A percentile compares a stretch with the other conserved stretches of the same genome.
These are phyloP conservation scores for Erythrophleum fordii DNA, from an alignment of 306 rosid genomes.

Conservation along the genomic window DNA sequence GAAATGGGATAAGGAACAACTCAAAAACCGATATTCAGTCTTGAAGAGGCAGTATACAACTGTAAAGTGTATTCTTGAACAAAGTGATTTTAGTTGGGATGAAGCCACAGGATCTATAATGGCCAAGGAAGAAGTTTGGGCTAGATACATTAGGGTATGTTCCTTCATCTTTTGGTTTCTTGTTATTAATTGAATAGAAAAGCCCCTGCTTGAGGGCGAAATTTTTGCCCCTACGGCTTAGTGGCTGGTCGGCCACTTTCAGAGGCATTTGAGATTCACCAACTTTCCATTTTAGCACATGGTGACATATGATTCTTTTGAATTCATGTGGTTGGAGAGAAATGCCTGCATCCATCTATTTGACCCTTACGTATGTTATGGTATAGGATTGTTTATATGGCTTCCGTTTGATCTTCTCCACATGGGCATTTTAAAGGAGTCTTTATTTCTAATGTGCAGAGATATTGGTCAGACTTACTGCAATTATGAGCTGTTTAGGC, in stretches of 20 bases:
- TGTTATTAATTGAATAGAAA: neutral
- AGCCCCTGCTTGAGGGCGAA: conserved; percentile 30
- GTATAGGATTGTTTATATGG: neutral
- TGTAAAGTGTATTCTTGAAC: conserved; percentile 64
- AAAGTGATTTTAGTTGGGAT: conserved; percentile 63
- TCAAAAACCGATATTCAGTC: conserved; percentile 72
- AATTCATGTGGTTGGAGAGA: neutral
- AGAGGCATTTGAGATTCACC: conserved; percentile 8
- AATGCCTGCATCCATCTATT: neutral
- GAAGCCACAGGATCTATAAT: conserved; percentile 62
- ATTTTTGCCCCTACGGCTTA: conserved; percentile 14
- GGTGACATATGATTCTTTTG: neutral
- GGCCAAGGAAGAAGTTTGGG: conserved; percentile 66
- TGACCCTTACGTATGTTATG: neutral
- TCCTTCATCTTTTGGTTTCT: conserved; percentile 36
- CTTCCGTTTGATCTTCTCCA: neutral
- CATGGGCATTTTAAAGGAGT: neutral
- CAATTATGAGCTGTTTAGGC: neutral
- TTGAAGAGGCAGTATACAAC: conserved; percentile 63
- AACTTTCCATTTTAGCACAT: conserved; percentile 4
- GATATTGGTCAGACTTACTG: neutral
- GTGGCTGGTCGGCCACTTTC: conserved; percentile 9
- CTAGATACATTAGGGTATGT: conserved; percentile 64
- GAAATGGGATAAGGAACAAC: conserved; percentile 82
- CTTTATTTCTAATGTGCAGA: neutral